Conservation (phyloP, 352 stramenopile species). For the Phytophthora constricta region DNA sequence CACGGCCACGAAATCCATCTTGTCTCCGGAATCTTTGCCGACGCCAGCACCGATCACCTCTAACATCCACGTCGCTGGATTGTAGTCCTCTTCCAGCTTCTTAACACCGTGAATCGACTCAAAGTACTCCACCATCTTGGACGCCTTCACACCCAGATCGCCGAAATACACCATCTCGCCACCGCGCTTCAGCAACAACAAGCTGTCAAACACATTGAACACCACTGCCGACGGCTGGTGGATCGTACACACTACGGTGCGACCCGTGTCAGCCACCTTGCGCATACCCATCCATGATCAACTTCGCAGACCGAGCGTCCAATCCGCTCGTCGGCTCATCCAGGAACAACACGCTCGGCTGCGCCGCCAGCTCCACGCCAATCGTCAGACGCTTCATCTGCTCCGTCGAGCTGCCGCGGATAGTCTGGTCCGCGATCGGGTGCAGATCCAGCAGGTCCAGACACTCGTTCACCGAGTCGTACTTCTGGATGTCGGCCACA, state of each 20-base stretch:
- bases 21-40: slow-evolving; percentile 31
- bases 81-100: slow-evolving; percentile 60
- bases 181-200: slow-evolving; percentile 70
- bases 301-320: slow-evolving; percentile 75
- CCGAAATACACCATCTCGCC: slow-evolving; percentile 64
- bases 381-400: slow-evolving; percentile 59
- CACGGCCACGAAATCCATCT: slow-evolving; percentile 9
- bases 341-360: slow-evolving; percentile 82
- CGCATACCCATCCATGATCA: slow-evolving; percentile 82
- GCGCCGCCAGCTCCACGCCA: slow-evolving; percentile 74
- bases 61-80: slow-evolving; percentile 90
- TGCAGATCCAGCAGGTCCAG: slow-evolving; percentile 35
- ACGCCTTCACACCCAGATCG: slow-evolving; percentile 45
- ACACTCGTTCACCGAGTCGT: slow-evolving; percentile 38
- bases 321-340: slow-evolving; percentile 81
- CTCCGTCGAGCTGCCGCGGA: slow-evolving; percentile 44
- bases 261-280: slow-evolving; percentile 62
- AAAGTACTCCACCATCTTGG: slow-evolving; percentile 58
- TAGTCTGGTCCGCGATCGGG: slow-evolving; percentile 40
- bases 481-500: slow-evolving; percentile 34
- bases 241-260: slow-evolving; percentile 87
- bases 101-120: slow-evolving; percentile 47
- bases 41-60: slow-evolving; percentile 57
- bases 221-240: slow-evolving; percentile 72
- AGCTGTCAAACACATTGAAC: slow-evolving; percentile 69